Evolutionary conservation across 2,329 filamentous ascomycete species (phyloP).

Genomic region (Talaromyces albobiverticillius): DNA sequence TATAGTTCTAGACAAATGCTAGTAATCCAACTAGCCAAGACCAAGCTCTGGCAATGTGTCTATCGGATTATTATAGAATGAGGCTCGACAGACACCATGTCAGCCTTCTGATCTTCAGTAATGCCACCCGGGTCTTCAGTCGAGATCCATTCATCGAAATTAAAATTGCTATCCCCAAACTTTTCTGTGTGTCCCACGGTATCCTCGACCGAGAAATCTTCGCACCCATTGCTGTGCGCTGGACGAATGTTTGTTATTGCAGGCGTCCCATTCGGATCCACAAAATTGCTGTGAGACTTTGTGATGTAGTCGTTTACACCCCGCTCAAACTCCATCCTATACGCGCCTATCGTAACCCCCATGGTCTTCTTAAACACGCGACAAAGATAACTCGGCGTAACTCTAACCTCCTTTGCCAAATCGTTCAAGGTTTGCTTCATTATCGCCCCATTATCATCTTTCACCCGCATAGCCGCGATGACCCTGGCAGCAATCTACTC

Average conservation of each 20-base stretch:
- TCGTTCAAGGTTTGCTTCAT: slow-evolving; percentile 40
- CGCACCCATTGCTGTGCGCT: no score
- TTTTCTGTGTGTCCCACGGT: not conserved
- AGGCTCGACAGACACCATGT: no score
- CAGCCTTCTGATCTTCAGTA: no score
- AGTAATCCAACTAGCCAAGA: no score
- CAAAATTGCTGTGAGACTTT: no score
- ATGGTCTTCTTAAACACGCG: slow-evolving; percentile 53
- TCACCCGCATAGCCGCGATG: slow-evolving; percentile 19
- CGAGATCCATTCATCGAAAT: not conserved
- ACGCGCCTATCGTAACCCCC: slow-evolving; percentile 47
- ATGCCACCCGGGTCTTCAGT: not conserved
- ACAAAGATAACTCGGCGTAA: slow-evolving; percentile 55
- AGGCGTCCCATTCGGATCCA: no score
- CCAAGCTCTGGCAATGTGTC: no score
- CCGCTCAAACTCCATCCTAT: slow-evolving; percentile 16
- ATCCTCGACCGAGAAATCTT: no score
- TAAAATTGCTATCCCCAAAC: not conserved
- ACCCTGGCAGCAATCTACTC: slow-evolving; percentile 31
- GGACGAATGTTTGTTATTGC: no score
- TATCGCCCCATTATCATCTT: slow-evolving; percentile 13
- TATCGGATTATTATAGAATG: no score
- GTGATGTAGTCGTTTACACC: not conserved
- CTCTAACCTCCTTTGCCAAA: slow-evolving; percentile 45
- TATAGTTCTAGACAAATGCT: no score